These are phyloP conservation scores for Talaromyces atroroseus DNA, from an alignment of 2,329 filamentous ascomycete species.

Conservation along the genomic window DNA sequence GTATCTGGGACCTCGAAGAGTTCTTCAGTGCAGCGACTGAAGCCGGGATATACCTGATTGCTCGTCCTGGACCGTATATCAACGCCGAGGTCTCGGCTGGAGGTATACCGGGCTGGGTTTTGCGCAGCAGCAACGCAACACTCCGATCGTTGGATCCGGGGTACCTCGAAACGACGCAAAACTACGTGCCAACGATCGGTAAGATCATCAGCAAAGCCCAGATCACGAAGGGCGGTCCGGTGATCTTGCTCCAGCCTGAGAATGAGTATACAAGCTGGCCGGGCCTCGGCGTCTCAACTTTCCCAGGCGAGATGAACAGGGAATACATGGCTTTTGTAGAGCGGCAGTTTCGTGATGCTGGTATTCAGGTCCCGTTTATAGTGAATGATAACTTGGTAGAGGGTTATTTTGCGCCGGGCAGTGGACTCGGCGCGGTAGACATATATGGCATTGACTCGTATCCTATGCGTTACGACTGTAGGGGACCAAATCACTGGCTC, in stretches of 20 bases:
- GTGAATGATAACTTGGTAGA: constrained; percentile 54
- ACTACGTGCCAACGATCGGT: constrained; percentile 59
- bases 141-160: constrained; percentile 60
- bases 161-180: constrained; percentile 62
- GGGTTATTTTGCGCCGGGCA: neutral
- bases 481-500: neutral
- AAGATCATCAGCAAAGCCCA: constrained; percentile 66
- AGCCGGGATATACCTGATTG: constrained; percentile 71
- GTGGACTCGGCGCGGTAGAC: constrained; percentile 11
- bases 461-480: constrained; percentile 23
- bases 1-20: constrained; percentile 61
- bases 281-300: constrained; percentile 48
- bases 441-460: constrained; percentile 15
- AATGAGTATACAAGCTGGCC: constrained; percentile 66
- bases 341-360: constrained; percentile 61
- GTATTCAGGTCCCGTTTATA: constrained; percentile 68
- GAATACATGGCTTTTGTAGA: constrained; percentile 66
- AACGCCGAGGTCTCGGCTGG: constrained; percentile 73
- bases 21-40: constrained; percentile 58
- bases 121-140: constrained; percentile 59
- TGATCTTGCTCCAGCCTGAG: constrained; percentile 74
- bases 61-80: constrained; percentile 67
- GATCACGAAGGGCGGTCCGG: constrained; percentile 75
- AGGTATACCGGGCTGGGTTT: constrained; percentile 75
- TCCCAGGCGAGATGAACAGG: constrained; percentile 52